Conservation (phyloP, 805 yeast species). For the Ogataea zsoltii region DNA sequence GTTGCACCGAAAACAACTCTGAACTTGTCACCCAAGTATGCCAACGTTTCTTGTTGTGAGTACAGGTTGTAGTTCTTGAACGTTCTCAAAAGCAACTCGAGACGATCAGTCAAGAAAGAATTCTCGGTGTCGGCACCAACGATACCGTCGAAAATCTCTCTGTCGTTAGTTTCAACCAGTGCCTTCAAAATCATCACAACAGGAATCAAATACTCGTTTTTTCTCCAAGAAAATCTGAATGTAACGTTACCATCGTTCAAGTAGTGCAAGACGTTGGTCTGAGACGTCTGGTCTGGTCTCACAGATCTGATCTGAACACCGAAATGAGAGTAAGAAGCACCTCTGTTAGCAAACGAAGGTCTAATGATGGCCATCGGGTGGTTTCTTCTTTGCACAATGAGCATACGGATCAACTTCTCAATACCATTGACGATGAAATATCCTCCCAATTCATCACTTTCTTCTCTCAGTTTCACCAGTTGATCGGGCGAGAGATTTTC, state of each 20-base stretch:
- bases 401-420: constrained; percentile 94
- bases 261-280: constrained; percentile 95
- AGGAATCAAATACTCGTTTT: constrained; percentile 92
- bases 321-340: constrained; percentile 80
- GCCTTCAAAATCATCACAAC: constrained; percentile 92
- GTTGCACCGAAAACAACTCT: constrained; percentile 90
- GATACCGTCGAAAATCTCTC: constrained; percentile 94
- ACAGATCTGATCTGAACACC: constrained; percentile 96
- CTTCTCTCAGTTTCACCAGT: constrained; percentile 78
- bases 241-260: constrained; percentile 95
- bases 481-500: constrained; percentile 81
- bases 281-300: constrained; percentile 96
- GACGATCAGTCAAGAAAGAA: constrained; percentile 96
- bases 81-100: constrained; percentile 86
- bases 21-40: constrained; percentile 93
- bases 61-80: constrained; percentile 79
- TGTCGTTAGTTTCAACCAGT: constrained; percentile 83
- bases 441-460: constrained; percentile 95
- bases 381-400: constrained; percentile 95
- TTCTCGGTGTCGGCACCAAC: constrained; percentile 85
- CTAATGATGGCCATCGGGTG: constrained; percentile 98
- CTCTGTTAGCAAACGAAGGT: constrained; percentile 93
- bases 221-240: constrained; percentile 95
- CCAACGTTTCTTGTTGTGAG: constrained; percentile 85
- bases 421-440: constrained; percentile 96